phyloP scores from a whole-genome alignment of 345 rosid genomes.

The Salix exigua region DNA sequence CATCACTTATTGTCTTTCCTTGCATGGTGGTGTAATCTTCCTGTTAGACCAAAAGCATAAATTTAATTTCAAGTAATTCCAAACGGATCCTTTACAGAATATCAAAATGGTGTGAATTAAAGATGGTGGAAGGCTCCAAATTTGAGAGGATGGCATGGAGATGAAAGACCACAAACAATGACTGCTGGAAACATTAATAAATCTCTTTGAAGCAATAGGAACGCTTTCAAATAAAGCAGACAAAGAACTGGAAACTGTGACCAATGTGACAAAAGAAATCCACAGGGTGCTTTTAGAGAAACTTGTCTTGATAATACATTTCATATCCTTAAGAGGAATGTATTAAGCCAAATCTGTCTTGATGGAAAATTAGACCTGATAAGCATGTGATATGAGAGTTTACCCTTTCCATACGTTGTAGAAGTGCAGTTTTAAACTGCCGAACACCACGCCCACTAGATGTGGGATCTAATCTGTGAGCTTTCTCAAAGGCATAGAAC shows the following conservation, averaged over 20 bases:
- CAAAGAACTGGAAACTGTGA: background rate
- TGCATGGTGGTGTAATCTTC: slow-evolving; percentile 71
- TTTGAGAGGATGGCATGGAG: too few relatives aligned
- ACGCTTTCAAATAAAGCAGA: background rate
- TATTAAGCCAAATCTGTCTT: too few relatives aligned
- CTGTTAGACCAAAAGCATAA: slow-evolving; percentile 25
- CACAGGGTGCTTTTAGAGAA: background rate
- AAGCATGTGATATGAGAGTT: background rate
- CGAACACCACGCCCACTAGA: slow-evolving; percentile 99
- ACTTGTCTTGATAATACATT: background rate
- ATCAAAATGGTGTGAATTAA: background rate
- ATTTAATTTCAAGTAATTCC: background rate
- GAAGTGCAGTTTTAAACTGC: slow-evolving; percentile 98
- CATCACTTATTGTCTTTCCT: slow-evolving; percentile 81
- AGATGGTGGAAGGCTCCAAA: background rate
- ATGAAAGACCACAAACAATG: too few relatives aligned
- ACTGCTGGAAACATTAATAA: too few relatives aligned
- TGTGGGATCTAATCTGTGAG: slow-evolving; percentile 91
- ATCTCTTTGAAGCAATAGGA: background rate
- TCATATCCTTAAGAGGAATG: background rate
- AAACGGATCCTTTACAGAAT: background rate
- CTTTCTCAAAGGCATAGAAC: slow-evolving; percentile 95
- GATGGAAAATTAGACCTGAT: background rate
- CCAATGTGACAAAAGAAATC: background rate
- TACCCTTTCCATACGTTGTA: slow-evolving; percentile 96